Evolutionary conservation across 148 eudicot species (phyloP), one percentile per base, ranked within the genome.

Genomic region (Vaccinium darrowii): DNA sequence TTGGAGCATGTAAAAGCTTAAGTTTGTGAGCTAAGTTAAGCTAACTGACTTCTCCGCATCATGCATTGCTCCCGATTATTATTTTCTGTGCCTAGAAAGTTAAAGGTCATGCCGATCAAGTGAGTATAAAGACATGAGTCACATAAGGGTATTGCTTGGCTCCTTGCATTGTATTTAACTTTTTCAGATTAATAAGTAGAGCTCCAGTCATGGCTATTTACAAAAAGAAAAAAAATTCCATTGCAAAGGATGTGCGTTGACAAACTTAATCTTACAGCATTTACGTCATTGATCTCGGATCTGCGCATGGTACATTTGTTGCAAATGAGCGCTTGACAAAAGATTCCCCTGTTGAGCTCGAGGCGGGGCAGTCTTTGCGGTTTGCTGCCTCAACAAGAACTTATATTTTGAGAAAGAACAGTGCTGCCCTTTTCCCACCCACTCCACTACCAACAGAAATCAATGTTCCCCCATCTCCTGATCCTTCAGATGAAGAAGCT

Each of bases 221-320:
- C 13, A 11, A 12, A 65, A 65, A 13, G 11, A 7, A 10, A 10
- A 50, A 10, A 8, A 51, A 21, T 54, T 54, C 7, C 30, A 30
- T 72, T 56, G 10, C 54, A 25, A 27, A 36, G 51, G 54, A 18
- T 71, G 57, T 72, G 49, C 21, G 14, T 19, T 85, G 60, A 85
- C 74, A 52, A 23, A 47, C 2, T 85, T 33, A n/a, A 0, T 56
- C 49, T 84, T 88, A 86, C 93, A 96, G 99, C 86, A 81, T 96
- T 50, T 96, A 89, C 84, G 99, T 96, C 53, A 89, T 95, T 88
- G 99, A 96, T 89, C 88, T 96, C 85, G 99, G 99, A 86, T 96
- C 99, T 86, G 98, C 96, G 36, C 99, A 96, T 86, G 99, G 99
- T 30, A 96, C 99, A 78, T 96, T 96, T 94, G 99, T 96, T 85